Percentiles rank a stretch among this genome's conserved stretches.
These are phyloP conservation scores for Penicillium thymicola DNA, from an alignment of 2,329 filamentous ascomycete species.

Conservation along the genomic window DNA sequence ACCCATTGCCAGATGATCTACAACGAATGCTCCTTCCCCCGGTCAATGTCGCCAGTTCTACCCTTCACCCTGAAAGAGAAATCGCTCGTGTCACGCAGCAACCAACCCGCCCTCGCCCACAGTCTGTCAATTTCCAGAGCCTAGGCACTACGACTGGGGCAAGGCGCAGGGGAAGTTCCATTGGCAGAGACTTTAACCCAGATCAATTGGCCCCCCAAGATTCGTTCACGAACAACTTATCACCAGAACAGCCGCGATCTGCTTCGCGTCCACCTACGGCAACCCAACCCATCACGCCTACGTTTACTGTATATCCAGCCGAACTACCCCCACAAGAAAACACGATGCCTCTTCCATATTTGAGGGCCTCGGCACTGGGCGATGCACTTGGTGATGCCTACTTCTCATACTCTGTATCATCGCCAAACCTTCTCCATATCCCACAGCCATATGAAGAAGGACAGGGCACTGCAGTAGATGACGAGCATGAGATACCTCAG, in stretches of 20 bases:
- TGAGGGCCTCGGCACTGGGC: constrained; percentile 17
- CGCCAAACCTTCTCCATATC: constrained; percentile 31
- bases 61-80: constrained; percentile 15
- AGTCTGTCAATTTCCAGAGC: constrained; percentile 28
- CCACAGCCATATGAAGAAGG: constrained; percentile 19
- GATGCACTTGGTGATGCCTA: constrained; percentile 22
- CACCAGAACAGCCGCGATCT: background rate
- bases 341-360: constrained; percentile 11
- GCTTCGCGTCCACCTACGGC: background rate
- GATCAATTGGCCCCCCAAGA: constrained; percentile 9
- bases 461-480: constrained; percentile 19
- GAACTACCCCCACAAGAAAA: constrained; percentile 3
- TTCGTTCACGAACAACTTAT: background rate
- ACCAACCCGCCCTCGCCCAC: constrained; percentile 22
- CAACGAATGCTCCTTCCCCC: constrained; percentile 31
- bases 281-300: constrained; percentile 13
- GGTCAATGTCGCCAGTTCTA: constrained; percentile 10
- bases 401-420: constrained; percentile 33
- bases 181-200: constrained; percentile 11
- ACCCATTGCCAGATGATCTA: constrained; percentile 39
- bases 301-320: constrained; percentile 14
- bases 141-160: constrained; percentile 27
- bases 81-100: constrained; percentile 27
- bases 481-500: constrained; percentile 19
- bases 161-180: constrained; percentile 18